phyloP scores from a whole-genome alignment of 2,329 filamentous ascomycete species.

The Stemphylium beticola region DNA sequence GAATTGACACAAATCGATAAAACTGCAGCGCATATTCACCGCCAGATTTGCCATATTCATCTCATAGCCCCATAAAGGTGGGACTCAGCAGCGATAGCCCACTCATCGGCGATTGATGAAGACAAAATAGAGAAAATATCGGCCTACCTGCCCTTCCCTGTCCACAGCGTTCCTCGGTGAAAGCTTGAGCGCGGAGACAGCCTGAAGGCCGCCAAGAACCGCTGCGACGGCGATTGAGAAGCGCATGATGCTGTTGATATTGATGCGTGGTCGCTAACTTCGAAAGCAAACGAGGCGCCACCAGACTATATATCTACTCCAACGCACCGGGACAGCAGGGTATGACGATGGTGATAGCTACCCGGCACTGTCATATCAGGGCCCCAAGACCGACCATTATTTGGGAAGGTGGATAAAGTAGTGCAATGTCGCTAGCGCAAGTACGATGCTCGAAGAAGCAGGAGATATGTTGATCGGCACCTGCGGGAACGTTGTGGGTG shows the following conservation, averaged over 20 bases:
- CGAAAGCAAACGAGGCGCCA: neutral
- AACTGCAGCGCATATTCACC: neutral
- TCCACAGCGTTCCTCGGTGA: conserved; percentile 25
- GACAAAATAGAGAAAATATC: neutral
- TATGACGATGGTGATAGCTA: conserved; percentile 6
- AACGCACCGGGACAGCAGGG: neutral
- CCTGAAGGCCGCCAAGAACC: conserved; percentile 35
- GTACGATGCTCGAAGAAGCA: conserved; percentile 30
- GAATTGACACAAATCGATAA: no score
- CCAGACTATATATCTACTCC: conserved; percentile 9
- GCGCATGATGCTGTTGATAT: conserved; percentile 27
- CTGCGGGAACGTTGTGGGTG: conserved; percentile 15
- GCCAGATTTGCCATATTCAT: neutral
- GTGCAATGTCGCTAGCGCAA: conserved; percentile 14
- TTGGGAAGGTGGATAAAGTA: conserved; percentile 38
- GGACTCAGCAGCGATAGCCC: no score
- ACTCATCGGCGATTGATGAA: no score
- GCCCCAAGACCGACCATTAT: conserved; percentile 16
- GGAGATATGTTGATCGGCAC: conserved; percentile 31
- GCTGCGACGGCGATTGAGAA: conserved; percentile 29
- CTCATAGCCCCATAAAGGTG: no score
- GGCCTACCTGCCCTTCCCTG: conserved; percentile 31
- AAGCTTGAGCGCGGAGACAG: conserved; percentile 26
- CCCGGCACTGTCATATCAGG: conserved; percentile 13
- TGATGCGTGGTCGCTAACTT: conserved; percentile 4